Evolutionary conservation across 306 rosid species (phyloP).

Genomic region (Begonia masoniana): DNA sequence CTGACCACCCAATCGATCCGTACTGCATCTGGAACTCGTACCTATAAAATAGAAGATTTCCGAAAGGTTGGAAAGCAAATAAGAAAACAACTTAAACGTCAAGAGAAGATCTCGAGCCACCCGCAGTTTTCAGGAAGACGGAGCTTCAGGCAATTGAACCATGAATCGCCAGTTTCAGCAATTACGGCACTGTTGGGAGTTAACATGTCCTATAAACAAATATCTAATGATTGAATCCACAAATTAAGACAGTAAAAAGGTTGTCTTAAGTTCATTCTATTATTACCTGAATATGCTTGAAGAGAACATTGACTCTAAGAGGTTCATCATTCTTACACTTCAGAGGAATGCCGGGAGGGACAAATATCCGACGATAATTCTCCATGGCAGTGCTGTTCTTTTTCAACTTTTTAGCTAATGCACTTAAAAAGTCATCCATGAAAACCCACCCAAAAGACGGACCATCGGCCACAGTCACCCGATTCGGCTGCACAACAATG

Average conservation of each 20-base stretch:
- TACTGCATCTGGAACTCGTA: slow-evolving; percentile 95
- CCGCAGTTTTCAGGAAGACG: slow-evolving; percentile 71
- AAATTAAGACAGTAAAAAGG: too few relatives aligned
- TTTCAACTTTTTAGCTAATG: slow-evolving; percentile 56
- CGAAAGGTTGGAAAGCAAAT: slow-evolving; percentile 3
- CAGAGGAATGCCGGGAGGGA: slow-evolving; percentile 53
- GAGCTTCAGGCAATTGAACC: slow-evolving; percentile 94
- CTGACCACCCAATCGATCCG: slow-evolving; percentile 95
- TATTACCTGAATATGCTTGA: slow-evolving; percentile 60
- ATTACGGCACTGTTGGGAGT: slow-evolving; percentile 50
- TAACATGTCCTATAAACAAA: slow-evolving; percentile 41
- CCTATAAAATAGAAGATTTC: slow-evolving; percentile 26
- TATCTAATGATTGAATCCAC: not conserved
- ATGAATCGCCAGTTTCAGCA: slow-evolving; percentile 84
- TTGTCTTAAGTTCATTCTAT: not conserved
- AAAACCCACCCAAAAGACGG: slow-evolving; percentile 82
- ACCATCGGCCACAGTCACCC: slow-evolving; percentile 72
- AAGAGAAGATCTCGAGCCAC: slow-evolving; percentile 14
- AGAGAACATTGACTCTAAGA: slow-evolving; percentile 66
- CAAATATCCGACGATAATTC: slow-evolving; percentile 56
- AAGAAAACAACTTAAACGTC: not conserved
- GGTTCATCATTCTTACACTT: slow-evolving; percentile 42
- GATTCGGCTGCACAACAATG: slow-evolving; percentile 48
- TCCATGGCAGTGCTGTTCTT: slow-evolving; percentile 49
- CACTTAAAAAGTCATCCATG: slow-evolving; percentile 67